Evolutionary conservation across 2,329 filamentous ascomycete genomes (phyloP), one percentile per base, ranked within the genome.

Genomic region (Cyanodermella asteris): DNA sequence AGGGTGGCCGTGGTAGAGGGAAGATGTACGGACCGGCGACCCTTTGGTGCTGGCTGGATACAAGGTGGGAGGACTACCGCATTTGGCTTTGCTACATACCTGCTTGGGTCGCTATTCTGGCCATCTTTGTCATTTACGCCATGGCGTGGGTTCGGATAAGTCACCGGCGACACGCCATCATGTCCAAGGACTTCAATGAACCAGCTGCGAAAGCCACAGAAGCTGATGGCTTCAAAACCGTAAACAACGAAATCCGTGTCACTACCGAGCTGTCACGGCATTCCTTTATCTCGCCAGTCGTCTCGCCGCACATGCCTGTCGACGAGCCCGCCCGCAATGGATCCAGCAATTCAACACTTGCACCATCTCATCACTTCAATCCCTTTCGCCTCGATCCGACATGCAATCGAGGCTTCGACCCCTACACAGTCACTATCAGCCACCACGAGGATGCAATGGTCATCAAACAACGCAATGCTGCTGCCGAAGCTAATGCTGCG

Each of bases 1-100:
- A 43, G n/a, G n/a, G n/a, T n/a, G n/a, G n/a, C n/a, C n/a, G n/a
- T n/a, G n/a, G 13, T 9, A 47, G 53, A 13, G 64, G 64, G 5
- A 60, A 55, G 3, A 60, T 84, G 26, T 81, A 82, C 20, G 77
- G 76, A 1, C 59, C 74, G 36, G 77, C 77, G 15, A 15, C 62
- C 2, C 47, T 87, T 13, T 90, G 77, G 78, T 90, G 78, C 42
- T 87, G 77, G 77, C 57, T 87, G 11, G 51, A 59, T 2, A 40
- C 51, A 3, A 47, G 63, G 4, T 81, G 71, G 62, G 71, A 77
- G 28, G 60, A 70, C 29, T 64, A 76, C 45, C 70, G 77, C 19
- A 68, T 87, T 29, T 63, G 64, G 3, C 61, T 67, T 15, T 84
- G 82, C 42, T 90, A 87, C 19, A 31, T 13, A 7, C 32, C 31